Evolutionary conservation across 768 basidiomycete species (phyloP), one percentile per base, ranked within the genome.

Genomic region (Crucibulum laeve): DNA sequence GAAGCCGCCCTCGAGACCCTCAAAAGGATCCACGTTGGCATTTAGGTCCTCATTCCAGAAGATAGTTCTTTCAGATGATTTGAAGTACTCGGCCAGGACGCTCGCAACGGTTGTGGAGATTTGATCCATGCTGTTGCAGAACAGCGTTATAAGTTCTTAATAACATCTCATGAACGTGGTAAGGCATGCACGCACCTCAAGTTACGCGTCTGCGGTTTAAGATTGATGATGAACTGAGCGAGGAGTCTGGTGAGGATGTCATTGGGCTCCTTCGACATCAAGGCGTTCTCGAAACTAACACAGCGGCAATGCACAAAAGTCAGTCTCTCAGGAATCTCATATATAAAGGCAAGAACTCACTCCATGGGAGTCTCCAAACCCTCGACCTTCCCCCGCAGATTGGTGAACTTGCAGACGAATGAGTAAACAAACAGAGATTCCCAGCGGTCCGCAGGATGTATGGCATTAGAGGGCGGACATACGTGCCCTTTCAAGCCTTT

Each of bases 171-270:
- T 49, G 50, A 58, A 53, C 44, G 46, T 50, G 54, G 51, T 44
- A 38, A 46, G 64, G 63, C 60, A 62, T 61, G 65, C 63, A 61
- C 80, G 67, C 67, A 87, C 88, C 84, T 87, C 65, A 89, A 74
- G 73, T 90, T 90, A 84, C 88, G 86, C 82, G 88, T 85, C 63
- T 84, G 84, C 15, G 90, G 88, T 58, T 82, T 80, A 53, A 92
- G 77, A 64, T 89, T 91, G 54, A 83, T 71, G 53, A 92, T 76
- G 61, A 92, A 91, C 47, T 82, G 78, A 46, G 73, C 72, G 17
- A 92, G 79, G 53, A 91, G 70, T 57, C 79, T 76, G 34, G 80
- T 83, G 50, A 92, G 71, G 54, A 91, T 74, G 46, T 77, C 72
- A 62, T 88, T 82, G 44, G 83, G 79, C 64, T 80, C 87, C 53